A percentile compares a stretch with the other conserved stretches of the same genome.
Conservation (phyloP, 441 rosid species). For the Lepidium campestre region DNA sequence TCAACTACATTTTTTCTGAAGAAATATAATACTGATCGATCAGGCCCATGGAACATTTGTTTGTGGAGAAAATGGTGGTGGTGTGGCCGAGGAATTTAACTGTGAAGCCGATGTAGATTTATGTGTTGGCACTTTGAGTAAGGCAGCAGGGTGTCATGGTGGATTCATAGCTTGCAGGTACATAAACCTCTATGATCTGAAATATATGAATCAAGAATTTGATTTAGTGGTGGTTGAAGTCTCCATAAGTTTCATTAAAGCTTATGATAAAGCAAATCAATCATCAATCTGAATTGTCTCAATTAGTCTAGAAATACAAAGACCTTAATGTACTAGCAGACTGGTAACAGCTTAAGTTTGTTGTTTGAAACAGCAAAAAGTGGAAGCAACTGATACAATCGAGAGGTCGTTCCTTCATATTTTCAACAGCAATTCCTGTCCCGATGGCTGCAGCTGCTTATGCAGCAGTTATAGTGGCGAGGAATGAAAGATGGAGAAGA, state of each 20-base stretch:
- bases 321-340: background rate
- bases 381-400: slow-evolving; percentile 91
- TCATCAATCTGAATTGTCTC: background rate
- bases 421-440: slow-evolving; percentile 77
- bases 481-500: slow-evolving; percentile 82
- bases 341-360: background rate
- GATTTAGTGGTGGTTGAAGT: background rate
- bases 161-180: slow-evolving; percentile 97
- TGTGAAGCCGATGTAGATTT: slow-evolving; percentile 83
- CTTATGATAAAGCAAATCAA: background rate
- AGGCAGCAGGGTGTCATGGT: slow-evolving; percentile 97
- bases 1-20: background rate
- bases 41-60: slow-evolving; percentile 99
- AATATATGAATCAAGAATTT: background rate
- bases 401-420: slow-evolving; percentile 88
- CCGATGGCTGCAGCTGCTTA: slow-evolving; percentile 91
- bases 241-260: background rate
- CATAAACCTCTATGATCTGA: background rate
- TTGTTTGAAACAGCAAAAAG: slow-evolving; percentile 52
- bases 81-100: slow-evolving; percentile 79
- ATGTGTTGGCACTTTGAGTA: slow-evolving; percentile 90
- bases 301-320: background rate
- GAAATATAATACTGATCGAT: slow-evolving; percentile 5
- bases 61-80: slow-evolving; percentile 89
- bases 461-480: slow-evolving; percentile 82